These are phyloP conservation scores for Asterella californica DNA, from an alignment of 225 moss, liverwort and hornwort species.

Conservation along the genomic window DNA sequence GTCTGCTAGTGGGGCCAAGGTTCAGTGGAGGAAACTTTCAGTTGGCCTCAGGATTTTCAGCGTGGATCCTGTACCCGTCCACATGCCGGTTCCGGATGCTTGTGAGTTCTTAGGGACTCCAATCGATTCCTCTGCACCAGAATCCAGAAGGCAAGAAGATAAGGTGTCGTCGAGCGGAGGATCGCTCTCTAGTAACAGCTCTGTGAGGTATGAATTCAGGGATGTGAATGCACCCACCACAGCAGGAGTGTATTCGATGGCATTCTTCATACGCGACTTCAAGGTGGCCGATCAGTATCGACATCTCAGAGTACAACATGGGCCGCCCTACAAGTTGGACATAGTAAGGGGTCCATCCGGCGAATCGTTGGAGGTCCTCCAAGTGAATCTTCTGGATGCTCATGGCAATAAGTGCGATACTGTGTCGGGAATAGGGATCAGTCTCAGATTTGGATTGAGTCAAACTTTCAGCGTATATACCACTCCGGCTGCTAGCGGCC, in stretches of 20 bases:
- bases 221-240: constrained; percentile 38
- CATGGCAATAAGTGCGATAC: constrained; percentile 44
- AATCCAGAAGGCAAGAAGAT: constrained; percentile 11
- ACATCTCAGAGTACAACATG: constrained; percentile 41
- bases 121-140: constrained; percentile 16
- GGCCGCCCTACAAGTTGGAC: constrained; percentile 34
- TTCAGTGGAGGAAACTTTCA: constrained; percentile 25
- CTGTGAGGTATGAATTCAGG: constrained; percentile 24
- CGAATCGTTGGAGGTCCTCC: constrained; percentile 29
- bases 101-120: constrained; percentile 28
- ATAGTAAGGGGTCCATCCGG: constrained; percentile 31
- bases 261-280: constrained; percentile 35
- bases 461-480: background rate
- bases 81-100: background rate
- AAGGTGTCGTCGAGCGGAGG: background rate
- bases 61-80: constrained; percentile 15
- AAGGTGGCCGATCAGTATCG: constrained; percentile 26
- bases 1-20: constrained; percentile 36
- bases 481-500: background rate
- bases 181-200: background rate
- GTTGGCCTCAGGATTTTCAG: constrained; percentile 33
- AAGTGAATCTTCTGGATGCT: constrained; percentile 45
- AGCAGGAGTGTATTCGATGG: constrained; percentile 49
- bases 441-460: constrained; percentile 23
- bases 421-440: constrained; percentile 31